Conservation (phyloP, 75 land plant genomes). For the Picea sitchensis region DNA sequence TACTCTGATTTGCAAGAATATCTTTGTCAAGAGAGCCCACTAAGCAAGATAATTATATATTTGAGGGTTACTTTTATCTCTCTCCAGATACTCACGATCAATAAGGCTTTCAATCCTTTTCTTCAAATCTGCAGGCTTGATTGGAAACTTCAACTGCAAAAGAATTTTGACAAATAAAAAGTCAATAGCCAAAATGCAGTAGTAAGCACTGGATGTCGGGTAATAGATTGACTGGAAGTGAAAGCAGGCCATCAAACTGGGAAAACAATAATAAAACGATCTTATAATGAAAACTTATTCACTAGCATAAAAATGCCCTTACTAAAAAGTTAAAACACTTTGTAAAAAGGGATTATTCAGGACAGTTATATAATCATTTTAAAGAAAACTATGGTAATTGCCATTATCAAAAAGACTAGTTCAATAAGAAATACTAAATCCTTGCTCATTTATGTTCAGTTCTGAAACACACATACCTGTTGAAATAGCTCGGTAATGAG, state of each 20-base stretch:
- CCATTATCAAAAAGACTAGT: neutral
- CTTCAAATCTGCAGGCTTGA: constrained; percentile 98
- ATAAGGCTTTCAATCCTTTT: constrained; percentile 98
- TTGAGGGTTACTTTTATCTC: constrained; percentile 96
- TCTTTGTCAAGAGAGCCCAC: neutral
- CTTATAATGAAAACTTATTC: neutral
- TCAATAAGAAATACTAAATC: neutral
- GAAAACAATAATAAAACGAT: neutral
- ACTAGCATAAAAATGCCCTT: neutral
- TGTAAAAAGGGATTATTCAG: neutral
- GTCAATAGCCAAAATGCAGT: no score
- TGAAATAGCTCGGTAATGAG: constrained; percentile 98
- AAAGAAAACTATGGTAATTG: neutral
- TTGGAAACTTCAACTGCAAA: constrained; percentile 68
- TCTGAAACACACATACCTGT: constrained; percentile 53
- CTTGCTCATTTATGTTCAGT: neutral
- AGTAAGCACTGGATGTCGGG: no score
- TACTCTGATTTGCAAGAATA: no score
- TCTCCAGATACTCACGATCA: constrained; percentile 94
- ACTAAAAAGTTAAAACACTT: neutral
- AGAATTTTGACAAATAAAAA: neutral
- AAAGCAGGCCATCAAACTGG: neutral
- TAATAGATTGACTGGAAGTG: no score
- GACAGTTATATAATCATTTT: neutral
- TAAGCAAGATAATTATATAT: constrained; percentile 97